Percentiles rank a stretch among this genome's conserved stretches.
Conservation (phyloP, 495 filamentous ascomycete species). For the Hypoxylon fragiforme region DNA sequence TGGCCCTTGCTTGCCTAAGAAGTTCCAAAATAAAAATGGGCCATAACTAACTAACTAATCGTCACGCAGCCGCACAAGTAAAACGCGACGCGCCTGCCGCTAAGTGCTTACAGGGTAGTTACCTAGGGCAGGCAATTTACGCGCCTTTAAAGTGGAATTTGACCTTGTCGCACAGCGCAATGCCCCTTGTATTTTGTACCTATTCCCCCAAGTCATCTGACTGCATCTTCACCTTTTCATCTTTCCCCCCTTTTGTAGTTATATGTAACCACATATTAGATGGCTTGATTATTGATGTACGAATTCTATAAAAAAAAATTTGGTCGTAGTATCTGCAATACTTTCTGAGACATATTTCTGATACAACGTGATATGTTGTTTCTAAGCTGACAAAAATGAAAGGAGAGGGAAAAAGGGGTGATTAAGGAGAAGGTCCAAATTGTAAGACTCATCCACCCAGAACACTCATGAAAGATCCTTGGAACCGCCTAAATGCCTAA, state of each 20-base stretch:
- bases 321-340: no score
- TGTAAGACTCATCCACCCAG: background rate
- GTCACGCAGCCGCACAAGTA: no score
- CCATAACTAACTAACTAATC: background rate
- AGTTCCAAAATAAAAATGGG: conserved; percentile 10
- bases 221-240: background rate
- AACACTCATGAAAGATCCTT: background rate
- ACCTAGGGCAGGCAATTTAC: conserved; percentile 15
- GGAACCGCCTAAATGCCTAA: conserved; percentile 1
- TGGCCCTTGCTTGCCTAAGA: background rate
- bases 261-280: no score
- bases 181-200: background rate
- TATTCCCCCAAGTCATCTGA: background rate
- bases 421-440: no score
- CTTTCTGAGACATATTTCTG: no score
- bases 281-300: no score
- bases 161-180: background rate
- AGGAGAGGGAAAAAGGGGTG: no score
- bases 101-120: background rate
- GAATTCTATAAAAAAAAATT: no score
- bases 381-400: no score
- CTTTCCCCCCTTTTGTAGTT: background rate
- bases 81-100: conserved; percentile 22
- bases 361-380: no score
- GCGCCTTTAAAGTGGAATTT: conserved; percentile 6